These are phyloP conservation scores for Melampsora occidentalis DNA, from an alignment of 1,284 basidiomycete genomes.

Conservation along the genomic window DNA sequence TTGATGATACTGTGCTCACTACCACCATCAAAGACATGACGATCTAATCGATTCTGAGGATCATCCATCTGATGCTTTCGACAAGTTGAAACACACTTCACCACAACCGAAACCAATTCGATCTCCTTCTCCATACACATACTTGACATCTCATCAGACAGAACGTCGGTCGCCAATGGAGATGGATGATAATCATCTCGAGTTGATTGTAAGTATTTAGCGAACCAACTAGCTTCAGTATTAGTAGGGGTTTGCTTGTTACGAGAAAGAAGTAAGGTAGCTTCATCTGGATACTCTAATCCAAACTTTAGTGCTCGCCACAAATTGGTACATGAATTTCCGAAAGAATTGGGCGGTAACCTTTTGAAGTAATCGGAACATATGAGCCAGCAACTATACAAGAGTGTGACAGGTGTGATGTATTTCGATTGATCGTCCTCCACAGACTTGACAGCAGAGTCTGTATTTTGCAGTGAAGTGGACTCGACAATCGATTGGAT, in stretches of 20 bases:
- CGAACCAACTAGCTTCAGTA: not conserved
- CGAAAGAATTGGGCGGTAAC: not conserved
- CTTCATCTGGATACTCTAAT: conserved; percentile 2
- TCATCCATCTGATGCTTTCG: not conserved
- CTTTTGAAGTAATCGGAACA: conserved; percentile 1
- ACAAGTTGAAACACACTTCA: conserved; percentile 2
- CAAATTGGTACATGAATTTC: not conserved
- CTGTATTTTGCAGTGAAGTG: not conserved
- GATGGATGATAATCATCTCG: conserved; percentile 1
- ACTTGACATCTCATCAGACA: not conserved
- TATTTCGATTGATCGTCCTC: not conserved
- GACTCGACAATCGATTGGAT: conserved; percentile 6
- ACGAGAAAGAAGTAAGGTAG: not conserved
- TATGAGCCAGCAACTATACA: conserved; percentile 7
- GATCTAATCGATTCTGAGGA: not conserved
- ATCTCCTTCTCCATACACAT: conserved; percentile 1
- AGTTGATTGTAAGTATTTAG: not conserved
- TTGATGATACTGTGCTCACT: not conserved
- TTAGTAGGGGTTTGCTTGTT: not conserved
- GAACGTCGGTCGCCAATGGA: not conserved
- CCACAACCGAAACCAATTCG: not conserved
- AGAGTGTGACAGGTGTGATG: not conserved
- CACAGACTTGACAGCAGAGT: not conserved
- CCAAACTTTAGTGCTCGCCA: not conserved
- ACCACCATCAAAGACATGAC: not conserved